A percentile compares a stretch with the other conserved stretches of the same genome.
These are phyloP conservation scores for Geranomyces michiganensis DNA, from an alignment of 192 early-diverging fungal species.

Conservation along the genomic window DNA sequence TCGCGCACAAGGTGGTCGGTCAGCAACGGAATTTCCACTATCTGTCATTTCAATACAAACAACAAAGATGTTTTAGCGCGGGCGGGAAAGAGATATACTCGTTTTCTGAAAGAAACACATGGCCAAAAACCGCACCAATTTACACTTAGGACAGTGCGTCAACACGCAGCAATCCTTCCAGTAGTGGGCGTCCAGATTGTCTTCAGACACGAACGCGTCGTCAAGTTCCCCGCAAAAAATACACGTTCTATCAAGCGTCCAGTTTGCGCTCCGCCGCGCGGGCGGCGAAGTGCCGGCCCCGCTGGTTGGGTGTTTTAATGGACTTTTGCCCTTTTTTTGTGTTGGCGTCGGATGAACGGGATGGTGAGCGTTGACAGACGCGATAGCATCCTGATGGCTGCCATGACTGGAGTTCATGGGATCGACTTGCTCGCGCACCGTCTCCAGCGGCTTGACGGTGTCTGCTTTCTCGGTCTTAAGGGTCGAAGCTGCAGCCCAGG, in stretches of 20 bases:
- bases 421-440: neutral
- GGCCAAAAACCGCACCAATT: slow-evolving; percentile 54
- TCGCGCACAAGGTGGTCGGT: slow-evolving; percentile 66
- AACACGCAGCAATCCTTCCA: slow-evolving; percentile 77
- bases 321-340: neutral
- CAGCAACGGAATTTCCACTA: slow-evolving; percentile 71
- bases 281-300: neutral
- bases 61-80: neutral
- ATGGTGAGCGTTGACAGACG: slow-evolving; percentile 1
- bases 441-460: slow-evolving; percentile 21
- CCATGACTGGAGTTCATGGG: too few relatives aligned
- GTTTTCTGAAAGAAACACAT: slow-evolving; percentile 1
- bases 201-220: slow-evolving; percentile 64
- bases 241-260: slow-evolving; percentile 54
- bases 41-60: slow-evolving; percentile 40
- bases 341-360: neutral
- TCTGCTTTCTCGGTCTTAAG: neutral
- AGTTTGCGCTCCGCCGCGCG: neutral
- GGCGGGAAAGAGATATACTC: neutral
- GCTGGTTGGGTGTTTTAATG: neutral
- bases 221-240: slow-evolving; percentile 76
- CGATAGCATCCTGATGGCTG: neutral
- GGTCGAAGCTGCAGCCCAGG: neutral
- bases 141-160: slow-evolving; percentile 69
- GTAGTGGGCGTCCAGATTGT: slow-evolving; percentile 73